A percentile compares a stretch with the other conserved stretches of the same genome.
phyloP scores from a whole-genome alignment of 257 asterid species.

The Forsythia suspensa region DNA sequence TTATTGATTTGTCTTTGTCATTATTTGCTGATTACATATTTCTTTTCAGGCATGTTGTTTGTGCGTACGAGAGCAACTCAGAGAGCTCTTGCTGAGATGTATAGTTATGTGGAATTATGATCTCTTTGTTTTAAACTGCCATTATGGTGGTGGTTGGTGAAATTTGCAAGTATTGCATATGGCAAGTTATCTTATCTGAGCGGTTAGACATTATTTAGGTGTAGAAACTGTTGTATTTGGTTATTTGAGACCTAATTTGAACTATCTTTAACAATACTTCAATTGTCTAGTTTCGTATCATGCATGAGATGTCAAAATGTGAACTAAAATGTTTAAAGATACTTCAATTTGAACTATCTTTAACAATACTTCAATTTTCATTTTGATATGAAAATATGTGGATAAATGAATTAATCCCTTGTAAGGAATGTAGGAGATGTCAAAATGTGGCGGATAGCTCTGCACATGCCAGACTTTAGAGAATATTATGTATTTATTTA shows the following conservation, averaged over 20 bases:
- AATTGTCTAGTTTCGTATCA: background rate
- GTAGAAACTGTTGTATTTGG: conserved; percentile 17
- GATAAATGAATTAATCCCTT: too few species aligned
- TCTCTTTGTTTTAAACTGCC: conserved; percentile 13
- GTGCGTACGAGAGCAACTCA: background rate
- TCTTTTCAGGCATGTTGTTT: conserved; percentile 14
- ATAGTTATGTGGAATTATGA: conserved; percentile 18
- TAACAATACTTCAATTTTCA: too few species aligned
- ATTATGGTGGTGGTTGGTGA: conserved; percentile 18
- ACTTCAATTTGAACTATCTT: too few species aligned
- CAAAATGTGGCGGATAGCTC: too few species aligned
- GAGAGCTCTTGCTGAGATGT: conserved; percentile 17
- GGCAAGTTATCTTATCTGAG: background rate
- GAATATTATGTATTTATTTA: too few species aligned
- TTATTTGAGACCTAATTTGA: conserved; percentile 5
- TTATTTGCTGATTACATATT: conserved; percentile 13
- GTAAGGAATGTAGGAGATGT: too few species aligned
- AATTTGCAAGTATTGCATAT: background rate
- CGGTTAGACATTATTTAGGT: conserved; percentile 1
- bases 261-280: background rate
- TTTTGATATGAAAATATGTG: too few species aligned
- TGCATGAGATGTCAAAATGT: background rate
- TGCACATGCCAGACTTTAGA: too few species aligned
- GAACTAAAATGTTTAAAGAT: too few species aligned
- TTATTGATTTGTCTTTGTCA: background rate